Evolutionary conservation across 202 grass and related monocot species (phyloP), one percentile per base, ranked within the genome.

Genomic region (Zoysia matrella): DNA sequence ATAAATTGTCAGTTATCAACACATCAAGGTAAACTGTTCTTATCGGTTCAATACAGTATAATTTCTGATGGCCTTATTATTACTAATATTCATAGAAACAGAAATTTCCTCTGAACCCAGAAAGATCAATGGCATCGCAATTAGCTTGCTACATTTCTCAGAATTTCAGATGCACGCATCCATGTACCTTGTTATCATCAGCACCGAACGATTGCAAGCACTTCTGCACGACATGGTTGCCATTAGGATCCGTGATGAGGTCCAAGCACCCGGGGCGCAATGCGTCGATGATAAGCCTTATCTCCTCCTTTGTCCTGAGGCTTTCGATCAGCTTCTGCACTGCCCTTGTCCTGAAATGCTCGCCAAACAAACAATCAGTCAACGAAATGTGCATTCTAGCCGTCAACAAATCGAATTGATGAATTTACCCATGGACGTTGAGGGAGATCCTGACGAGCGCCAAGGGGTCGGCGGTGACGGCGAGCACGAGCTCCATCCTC

Each of bases 301-400:
- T 88, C 74, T 98, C 85, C 39, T 95, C 83, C 78, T 72, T 88
- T 41, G 66, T 86, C 80, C 78, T 90, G 12, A 95, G 62, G 74
- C 79, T 93, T 67, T 93, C 92, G 45, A 98, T 91, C 84, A 98
- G 84, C 65, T 95, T 98, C 53, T 95, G 90, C 51, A 95, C 80
- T 48, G 88, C 86, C 58, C 95, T 88, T 84, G 92, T 95, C 84
- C 88, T 98, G 84, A 61, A 86, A 78, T 12, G 65, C 16, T 10
- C 4, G 52, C 18, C 50, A 79, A 2, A 70, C 6, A 11, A 1
- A 64, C 2, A 72, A 39, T 9, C 15, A 22, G 1, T 6, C 6
- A 47, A 1, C 6, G 44, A 5, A 9, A n/a, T 15, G 10, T 47
- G 1, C 40, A 65, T 3, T 18, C 11, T 1, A 56, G 14, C 54